Evolutionary conservation across 768 basidiomycete species (phyloP).

Genomic region (Psilocybe subaeruginosa): DNA sequence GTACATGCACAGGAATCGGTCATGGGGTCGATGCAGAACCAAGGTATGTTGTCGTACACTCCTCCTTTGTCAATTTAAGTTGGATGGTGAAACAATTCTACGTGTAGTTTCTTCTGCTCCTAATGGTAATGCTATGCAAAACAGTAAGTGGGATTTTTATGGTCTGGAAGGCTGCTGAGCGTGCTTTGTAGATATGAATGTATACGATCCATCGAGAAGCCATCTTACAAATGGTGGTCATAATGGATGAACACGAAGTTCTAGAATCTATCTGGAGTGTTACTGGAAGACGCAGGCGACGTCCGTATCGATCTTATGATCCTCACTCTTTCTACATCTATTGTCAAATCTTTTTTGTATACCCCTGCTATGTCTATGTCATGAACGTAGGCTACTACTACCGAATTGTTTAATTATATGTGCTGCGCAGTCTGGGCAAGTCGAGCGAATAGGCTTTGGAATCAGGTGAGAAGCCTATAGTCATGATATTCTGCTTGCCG

Average conservation of each 20-base stretch:
- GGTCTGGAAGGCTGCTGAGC: neutral
- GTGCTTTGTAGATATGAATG: constrained; percentile 15
- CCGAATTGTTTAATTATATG: too few relatives aligned
- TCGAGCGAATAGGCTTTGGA: too few relatives aligned
- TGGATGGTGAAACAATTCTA: neutral
- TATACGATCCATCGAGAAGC: constrained; percentile 20
- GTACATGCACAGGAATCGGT: constrained; percentile 24
- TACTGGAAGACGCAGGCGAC: too few relatives aligned
- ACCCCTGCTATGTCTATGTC: too few relatives aligned
- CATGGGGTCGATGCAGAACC: constrained; percentile 32
- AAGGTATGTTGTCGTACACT: constrained; percentile 16
- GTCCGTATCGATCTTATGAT: too few relatives aligned
- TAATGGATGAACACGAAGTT: constrained; percentile 1
- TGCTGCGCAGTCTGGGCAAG: too few relatives aligned
- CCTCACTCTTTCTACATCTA: too few relatives aligned
- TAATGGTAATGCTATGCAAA: constrained; percentile 19
- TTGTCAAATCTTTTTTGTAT: too few relatives aligned
- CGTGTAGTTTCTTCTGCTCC: constrained; percentile 14
- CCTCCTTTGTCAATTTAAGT: neutral
- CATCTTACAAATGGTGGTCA: constrained; percentile 14
- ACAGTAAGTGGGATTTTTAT: constrained; percentile 10
- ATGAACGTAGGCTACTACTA: too few relatives aligned
- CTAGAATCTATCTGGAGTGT: too few relatives aligned
- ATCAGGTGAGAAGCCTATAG: too few relatives aligned
- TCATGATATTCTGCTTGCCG: too few relatives aligned